phyloP scores from a whole-genome alignment of 1,284 basidiomycete species.

The Boletus semigastroideus region DNA sequence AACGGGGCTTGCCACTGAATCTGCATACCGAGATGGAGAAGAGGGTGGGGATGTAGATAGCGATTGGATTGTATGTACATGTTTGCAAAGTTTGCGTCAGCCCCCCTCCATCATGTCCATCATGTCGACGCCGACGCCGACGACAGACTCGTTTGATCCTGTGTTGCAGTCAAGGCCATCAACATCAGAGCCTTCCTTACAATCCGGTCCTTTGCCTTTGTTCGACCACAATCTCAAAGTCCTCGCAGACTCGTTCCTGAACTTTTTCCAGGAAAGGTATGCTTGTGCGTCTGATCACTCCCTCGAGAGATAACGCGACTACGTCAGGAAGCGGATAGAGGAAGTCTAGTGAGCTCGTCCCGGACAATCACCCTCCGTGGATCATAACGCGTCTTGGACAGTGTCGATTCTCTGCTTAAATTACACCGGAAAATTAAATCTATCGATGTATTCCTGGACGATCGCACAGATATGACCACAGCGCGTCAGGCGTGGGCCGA shows the following conservation, averaged over 20 bases:
- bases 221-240: conserved; percentile 73
- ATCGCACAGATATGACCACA: conserved; percentile 59
- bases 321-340: conserved; percentile 72
- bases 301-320: conserved; percentile 3
- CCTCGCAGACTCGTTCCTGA: conserved; percentile 73
- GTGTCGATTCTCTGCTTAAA: conserved; percentile 68
- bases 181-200: conserved; percentile 40
- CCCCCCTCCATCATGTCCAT: conserved; percentile 5
- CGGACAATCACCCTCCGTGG: background rate
- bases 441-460: conserved; percentile 65
- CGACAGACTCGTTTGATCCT: conserved; percentile 24
- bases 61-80: conserved; percentile 21
- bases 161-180: conserved; percentile 37
- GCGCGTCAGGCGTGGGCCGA: conserved; percentile 77
- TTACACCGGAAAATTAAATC: conserved; percentile 70
- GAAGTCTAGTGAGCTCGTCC: conserved; percentile 69
- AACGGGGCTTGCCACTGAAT: conserved; percentile 51
- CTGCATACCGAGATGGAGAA: conserved; percentile 75
- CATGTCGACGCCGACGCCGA: conserved; percentile 23
- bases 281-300: conserved; percentile 18
- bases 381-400: conserved; percentile 31
- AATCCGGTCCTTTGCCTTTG: conserved; percentile 58
- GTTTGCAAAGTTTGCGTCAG: conserved; percentile 19
- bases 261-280: conserved; percentile 84
- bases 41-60: conserved; percentile 48